These are phyloP conservation scores for Datura wrightii DNA, from an alignment of 257 asterid genomes.

Conservation along the genomic window DNA sequence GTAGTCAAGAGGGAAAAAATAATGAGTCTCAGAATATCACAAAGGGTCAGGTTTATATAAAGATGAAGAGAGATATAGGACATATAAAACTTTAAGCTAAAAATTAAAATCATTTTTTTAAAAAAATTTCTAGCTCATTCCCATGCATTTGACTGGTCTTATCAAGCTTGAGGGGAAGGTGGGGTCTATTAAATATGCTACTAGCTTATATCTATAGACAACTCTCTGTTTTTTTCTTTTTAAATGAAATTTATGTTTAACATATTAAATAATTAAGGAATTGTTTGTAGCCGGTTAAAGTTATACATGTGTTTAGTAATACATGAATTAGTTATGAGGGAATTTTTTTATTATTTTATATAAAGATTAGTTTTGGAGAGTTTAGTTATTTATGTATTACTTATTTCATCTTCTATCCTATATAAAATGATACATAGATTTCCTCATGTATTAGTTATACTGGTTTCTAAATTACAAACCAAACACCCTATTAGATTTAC, in stretches of 20 bases:
- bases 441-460: too few species aligned
- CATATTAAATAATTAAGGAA: neutral
- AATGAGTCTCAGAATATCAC: conserved; percentile 49
- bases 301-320: too few species aligned
- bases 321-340: too few species aligned
- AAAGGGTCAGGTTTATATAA: conserved; percentile 56
- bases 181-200: conserved; percentile 36
- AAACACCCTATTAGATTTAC: too few species aligned
- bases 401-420: too few species aligned
- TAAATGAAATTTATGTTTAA: neutral
- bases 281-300: too few species aligned
- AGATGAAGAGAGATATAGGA: conserved; percentile 27
- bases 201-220: conserved; percentile 34
- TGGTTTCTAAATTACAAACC: too few species aligned
- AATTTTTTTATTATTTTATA: too few species aligned
- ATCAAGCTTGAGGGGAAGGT: conserved; percentile 30
- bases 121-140: neutral
- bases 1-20: conserved; percentile 12
- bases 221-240: conserved; percentile 32
- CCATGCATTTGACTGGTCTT: conserved; percentile 49
- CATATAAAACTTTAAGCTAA: conserved; percentile 6
- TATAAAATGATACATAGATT: too few species aligned
- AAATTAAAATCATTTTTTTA: neutral
- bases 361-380: too few species aligned
- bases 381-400: too few species aligned